Conservation (phyloP, 129 eudicot species). For the Silybum marianum region DNA sequence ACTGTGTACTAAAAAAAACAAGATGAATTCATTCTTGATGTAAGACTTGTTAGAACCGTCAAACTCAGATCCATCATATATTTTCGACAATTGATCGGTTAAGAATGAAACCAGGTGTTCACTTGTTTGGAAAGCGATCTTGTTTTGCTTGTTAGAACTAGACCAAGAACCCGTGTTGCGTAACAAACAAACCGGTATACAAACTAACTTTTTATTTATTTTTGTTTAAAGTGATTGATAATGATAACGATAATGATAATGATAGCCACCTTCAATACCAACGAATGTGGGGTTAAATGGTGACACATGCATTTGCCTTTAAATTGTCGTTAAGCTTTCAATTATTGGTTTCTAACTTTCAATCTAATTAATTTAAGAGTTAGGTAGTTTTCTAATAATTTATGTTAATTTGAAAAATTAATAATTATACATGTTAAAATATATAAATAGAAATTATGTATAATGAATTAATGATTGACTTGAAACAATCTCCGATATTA, state of each 20-base stretch:
- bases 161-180: neutral
- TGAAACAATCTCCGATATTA: neutral
- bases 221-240: neutral
- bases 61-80: neutral
- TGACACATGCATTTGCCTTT: conserved; percentile 10
- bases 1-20: no score
- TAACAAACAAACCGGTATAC: neutral
- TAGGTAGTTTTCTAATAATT: neutral
- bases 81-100: neutral
- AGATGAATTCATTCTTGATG: no score
- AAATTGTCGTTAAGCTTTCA: conserved; percentile 15
- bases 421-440: neutral
- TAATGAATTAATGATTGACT: neutral
- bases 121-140: no score
- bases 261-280: conserved; percentile 28
- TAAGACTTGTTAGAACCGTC: neutral
- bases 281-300: neutral
- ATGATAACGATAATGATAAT: conserved; percentile 4
- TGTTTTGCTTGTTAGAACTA: neutral
- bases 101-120: neutral
- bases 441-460: neutral
- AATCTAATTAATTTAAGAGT: neutral
- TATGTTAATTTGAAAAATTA: neutral
- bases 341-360: conserved; percentile 7
- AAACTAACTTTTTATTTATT: conserved; percentile 1